Evolutionary conservation across 2,329 filamentous ascomycete genomes (phyloP).

Genomic region (Trichoderma brevicompactum): DNA sequence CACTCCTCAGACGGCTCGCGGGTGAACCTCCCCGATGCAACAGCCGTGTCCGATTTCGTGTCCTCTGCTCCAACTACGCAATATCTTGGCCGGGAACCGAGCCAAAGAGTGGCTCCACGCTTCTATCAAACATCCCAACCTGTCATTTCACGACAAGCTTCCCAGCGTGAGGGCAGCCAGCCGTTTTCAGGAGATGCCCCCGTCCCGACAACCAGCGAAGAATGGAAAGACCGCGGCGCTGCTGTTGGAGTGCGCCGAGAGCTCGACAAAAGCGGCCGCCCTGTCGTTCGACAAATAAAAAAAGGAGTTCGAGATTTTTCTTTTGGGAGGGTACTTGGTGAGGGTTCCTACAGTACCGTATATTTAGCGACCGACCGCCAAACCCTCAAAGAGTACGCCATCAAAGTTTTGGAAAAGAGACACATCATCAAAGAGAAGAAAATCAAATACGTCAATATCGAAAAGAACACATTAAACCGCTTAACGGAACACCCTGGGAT

Average conservation of each 20-base stretch:
- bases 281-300: slow-evolving; percentile 82
- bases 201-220: slow-evolving; percentile 70
- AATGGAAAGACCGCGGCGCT: slow-evolving; percentile 96
- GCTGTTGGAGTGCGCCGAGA: slow-evolving; percentile 82
- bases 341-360: slow-evolving; percentile 97
- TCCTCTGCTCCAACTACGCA: slow-evolving; percentile 42
- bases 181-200: slow-evolving; percentile 48
- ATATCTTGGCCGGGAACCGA: slow-evolving; percentile 68
- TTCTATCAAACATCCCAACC: slow-evolving; percentile 10
- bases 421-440: slow-evolving; percentile 99
- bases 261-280: slow-evolving; percentile 81
- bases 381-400: slow-evolving; percentile 93
- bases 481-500: slow-evolving; percentile 96
- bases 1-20: slow-evolving; percentile 24
- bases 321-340: slow-evolving; percentile 87
- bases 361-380: slow-evolving; percentile 91
- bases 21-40: slow-evolving; percentile 30
- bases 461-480: slow-evolving; percentile 96
- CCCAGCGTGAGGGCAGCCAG: slow-evolving; percentile 64
- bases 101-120: slow-evolving; percentile 52
- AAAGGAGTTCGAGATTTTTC: slow-evolving; percentile 97
- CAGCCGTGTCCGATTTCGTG: slow-evolving; percentile 49
- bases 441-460: slow-evolving; percentile 99
- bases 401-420: slow-evolving; percentile 97
- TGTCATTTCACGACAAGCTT: slow-evolving; percentile 75